Percentiles rank a stretch among this genome's conserved stretches.
phyloP scores from a whole-genome alignment of 106 monocot genomes.

The Dendrobium huoshanense region DNA sequence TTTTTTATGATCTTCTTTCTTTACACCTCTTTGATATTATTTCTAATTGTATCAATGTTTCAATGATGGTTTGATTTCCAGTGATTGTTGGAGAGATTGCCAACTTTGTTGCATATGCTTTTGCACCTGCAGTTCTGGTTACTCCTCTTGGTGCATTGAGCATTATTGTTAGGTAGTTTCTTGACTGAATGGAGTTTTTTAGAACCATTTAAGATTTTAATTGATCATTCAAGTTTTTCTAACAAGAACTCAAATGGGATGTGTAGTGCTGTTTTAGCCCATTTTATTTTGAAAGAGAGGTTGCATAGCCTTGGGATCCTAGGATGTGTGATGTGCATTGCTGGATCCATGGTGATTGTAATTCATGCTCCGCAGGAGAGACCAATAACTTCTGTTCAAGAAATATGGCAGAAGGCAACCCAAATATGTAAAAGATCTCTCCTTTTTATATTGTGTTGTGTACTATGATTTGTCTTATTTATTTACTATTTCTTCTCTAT shows the following conservation, averaged over 20 bases:
- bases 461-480: too few species aligned
- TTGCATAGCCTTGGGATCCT: slow-evolving; percentile 65
- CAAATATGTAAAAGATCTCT: slow-evolving; percentile 36
- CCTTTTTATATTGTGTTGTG: not conserved
- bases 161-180: slow-evolving; percentile 72
- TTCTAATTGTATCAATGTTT: not conserved
- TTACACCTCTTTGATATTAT: too few species aligned
- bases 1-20: too few species aligned
- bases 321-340: slow-evolving; percentile 81
- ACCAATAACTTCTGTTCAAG: slow-evolving; percentile 61
- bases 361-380: slow-evolving; percentile 79
- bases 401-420: slow-evolving; percentile 78
- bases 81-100: slow-evolving; percentile 85
- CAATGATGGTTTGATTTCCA: slow-evolving; percentile 9
- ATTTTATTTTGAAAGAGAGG: slow-evolving; percentile 73
- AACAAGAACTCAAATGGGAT: not conserved
- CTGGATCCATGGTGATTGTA: slow-evolving; percentile 69
- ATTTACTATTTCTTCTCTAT: not conserved
- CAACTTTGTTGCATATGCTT: slow-evolving; percentile 84
- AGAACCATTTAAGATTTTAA: not conserved
- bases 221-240: not conserved
- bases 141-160: slow-evolving; percentile 86
- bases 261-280: slow-evolving; percentile 70
- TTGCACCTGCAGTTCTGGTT: slow-evolving; percentile 78
- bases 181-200: not conserved